Evolutionary conservation across 257 asterid species (phyloP).

Genomic region (Vinca minor): DNA sequence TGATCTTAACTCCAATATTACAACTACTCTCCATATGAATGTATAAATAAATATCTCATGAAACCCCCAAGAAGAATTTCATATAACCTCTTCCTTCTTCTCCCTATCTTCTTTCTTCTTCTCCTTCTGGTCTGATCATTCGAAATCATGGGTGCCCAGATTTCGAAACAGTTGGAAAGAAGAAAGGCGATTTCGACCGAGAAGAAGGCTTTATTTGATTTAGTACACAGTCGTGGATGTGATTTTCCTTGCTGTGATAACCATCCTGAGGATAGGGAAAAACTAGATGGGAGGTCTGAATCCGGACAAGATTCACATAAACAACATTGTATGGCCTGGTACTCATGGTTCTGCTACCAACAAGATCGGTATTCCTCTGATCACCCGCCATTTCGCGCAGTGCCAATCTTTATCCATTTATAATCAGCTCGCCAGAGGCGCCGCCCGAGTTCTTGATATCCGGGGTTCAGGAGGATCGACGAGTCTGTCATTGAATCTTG

Average conservation of each 20-base stretch:
- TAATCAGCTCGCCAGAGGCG: constrained; percentile 55
- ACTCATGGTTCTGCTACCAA: constrained; percentile 91
- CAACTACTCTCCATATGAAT: neutral
- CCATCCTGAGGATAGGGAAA: constrained; percentile 41
- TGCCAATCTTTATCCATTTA: constrained; percentile 74
- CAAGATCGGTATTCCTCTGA: constrained; percentile 58
- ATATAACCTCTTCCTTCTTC: neutral
- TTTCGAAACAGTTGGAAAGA: constrained; percentile 53
- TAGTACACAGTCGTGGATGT: constrained; percentile 28
- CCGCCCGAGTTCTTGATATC: constrained; percentile 60
- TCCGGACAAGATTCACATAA: constrained; percentile 36
- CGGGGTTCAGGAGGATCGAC: constrained; percentile 69
- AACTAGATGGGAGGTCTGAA: constrained; percentile 66
- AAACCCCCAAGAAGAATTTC: neutral
- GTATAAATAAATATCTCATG: neutral
- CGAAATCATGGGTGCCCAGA: constrained; percentile 50
- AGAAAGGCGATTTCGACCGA: constrained; percentile 42
- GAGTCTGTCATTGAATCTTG: constrained; percentile 75
- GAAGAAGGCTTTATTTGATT: constrained; percentile 45
- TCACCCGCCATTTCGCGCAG: constrained; percentile 74
- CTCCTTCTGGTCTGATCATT: too few species aligned
- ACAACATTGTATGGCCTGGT: constrained; percentile 91
- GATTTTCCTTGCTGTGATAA: constrained; percentile 64
- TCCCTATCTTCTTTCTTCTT: neutral
- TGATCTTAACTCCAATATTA: neutral